Base-by-base conservation (phyloP, 2,329 filamentous ascomycete species). In the Phyllosticta citrichinensis region DNA sequence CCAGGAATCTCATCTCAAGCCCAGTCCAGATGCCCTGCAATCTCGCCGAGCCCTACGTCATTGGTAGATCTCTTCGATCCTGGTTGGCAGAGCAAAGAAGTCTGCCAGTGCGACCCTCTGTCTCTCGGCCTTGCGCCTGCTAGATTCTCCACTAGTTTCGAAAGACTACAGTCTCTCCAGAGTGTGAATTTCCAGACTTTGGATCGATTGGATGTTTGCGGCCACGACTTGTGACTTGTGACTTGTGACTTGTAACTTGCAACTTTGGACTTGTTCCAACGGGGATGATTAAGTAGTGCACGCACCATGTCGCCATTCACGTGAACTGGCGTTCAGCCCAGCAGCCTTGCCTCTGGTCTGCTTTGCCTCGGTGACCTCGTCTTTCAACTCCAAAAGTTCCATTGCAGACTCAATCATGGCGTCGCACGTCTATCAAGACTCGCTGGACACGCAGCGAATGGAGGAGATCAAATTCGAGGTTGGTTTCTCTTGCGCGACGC, bases 401-500 rank as follows among this genome's bases (percentile, higher is more conserved):
- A 1, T n/a, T 47, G 14, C 40, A 47, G 4, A 17, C 14, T 47
- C 17, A 5, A 47, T n/a, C 40, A 47, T 53, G 52, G 19, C 2
- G 14, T 22, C 20, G 20, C 11, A 9, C 19, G 19, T 10, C 4
- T 19, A 25, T 5, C 25, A 55, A 20, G 53, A 58, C n/a, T 40
- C 25, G 14, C 51, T 62, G 17, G 35, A 62, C 20, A 58, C 60
- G 22, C 60, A 62, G 51, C 52, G 30, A n/a, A 57, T 62, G 11
- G 60, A 55, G 8, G 55, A 58, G 14, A 62, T 62, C 56, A 57
- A 56, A 47, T 50, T 40, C 22, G 30, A 57, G 60, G 60, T 62
- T 57, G 9, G 59, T 11, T 9, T 8, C 53, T 12, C 27, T 19
- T n/a, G n/a, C 40, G n/a, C 40, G 40, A 47, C 40, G 14, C 40